Evolutionary conservation across 192 early-diverging fungal species (phyloP).

Genomic region (Backusella sp.): DNA sequence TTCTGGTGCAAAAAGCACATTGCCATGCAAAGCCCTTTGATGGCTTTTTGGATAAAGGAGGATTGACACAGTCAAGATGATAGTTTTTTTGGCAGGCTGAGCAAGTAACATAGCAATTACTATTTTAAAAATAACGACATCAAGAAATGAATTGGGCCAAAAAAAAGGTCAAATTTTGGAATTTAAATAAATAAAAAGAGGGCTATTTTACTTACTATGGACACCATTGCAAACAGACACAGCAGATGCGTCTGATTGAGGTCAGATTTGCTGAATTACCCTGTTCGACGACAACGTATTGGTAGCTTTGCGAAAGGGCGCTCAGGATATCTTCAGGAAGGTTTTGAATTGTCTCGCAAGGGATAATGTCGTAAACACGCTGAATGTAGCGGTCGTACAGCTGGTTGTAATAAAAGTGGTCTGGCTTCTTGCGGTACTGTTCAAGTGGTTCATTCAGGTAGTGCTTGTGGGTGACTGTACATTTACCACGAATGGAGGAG

Average conservation of each 20-base stretch:
- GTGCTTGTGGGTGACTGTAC: conserved; percentile 65
- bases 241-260: conserved; percentile 65
- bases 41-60: conserved; percentile 72
- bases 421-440: conserved; percentile 53
- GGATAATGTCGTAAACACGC: conserved; percentile 84
- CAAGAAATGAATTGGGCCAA: background rate
- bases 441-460: conserved; percentile 64
- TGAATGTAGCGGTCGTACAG: conserved; percentile 90
- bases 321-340: conserved; percentile 71
- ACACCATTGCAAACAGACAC: conserved; percentile 73
- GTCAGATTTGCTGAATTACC: conserved; percentile 79
- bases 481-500: conserved; percentile 78
- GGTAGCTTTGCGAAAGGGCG: conserved; percentile 65
- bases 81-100: conserved; percentile 72
- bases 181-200: conserved; percentile 17
- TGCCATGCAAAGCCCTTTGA: conserved; percentile 88
- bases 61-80: conserved; percentile 82
- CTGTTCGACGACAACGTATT: conserved; percentile 84
- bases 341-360: conserved; percentile 74
- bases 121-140: conserved; percentile 9
- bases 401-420: conserved; percentile 86
- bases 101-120: conserved; percentile 73
- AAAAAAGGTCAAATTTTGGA: background rate
- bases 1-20: conserved; percentile 66
- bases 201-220: conserved; percentile 38